Conservation (phyloP, 768 basidiomycete species). For the Crassisporium funariophilum region DNA sequence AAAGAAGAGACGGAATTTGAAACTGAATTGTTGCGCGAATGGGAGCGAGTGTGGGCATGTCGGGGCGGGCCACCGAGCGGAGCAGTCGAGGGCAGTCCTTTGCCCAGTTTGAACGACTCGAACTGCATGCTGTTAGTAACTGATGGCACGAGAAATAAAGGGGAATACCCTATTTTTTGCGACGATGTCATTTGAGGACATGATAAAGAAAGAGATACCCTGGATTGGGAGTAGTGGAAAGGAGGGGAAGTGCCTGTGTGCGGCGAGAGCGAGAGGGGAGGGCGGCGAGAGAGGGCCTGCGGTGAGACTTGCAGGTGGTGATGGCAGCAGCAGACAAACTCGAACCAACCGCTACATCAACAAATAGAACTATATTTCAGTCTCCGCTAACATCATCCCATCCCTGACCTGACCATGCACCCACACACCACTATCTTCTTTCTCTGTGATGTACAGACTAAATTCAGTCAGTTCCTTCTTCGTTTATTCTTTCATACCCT, state of each 20-base stretch:
- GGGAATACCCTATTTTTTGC: conserved; percentile 44
- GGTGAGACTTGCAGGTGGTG: too few relatives aligned
- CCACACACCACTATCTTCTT: conserved; percentile 57
- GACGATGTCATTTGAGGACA: conserved; percentile 36
- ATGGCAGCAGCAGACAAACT: conserved; percentile 21
- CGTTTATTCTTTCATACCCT: conserved; percentile 2
- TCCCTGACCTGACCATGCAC: conserved; percentile 12
- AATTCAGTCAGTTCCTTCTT: conserved; percentile 56
- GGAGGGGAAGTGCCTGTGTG: conserved; percentile 37
- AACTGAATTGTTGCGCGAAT: conserved; percentile 69
- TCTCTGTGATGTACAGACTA: conserved; percentile 82
- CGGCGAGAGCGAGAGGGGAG: conserved; percentile 17
- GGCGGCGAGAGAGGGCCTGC: conserved; percentile 14
- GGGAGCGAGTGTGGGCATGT: conserved; percentile 64
- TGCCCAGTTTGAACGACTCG: conserved; percentile 73
- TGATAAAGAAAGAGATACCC: conserved; percentile 35
- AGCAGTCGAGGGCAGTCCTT: conserved; percentile 40
- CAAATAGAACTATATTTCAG: conserved; percentile 20
- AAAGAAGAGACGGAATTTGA: conserved; percentile 48
- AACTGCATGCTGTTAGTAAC: conserved; percentile 46
- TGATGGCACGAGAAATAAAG: neutral
- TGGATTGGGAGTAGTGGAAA: conserved; percentile 39
- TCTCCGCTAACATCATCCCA: conserved; percentile 17
- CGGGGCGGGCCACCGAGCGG: conserved; percentile 35
- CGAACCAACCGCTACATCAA: conserved; percentile 24